Base-by-base conservation (phyloP, 148 eudicot species). In the Beta vulgaris region DNA sequence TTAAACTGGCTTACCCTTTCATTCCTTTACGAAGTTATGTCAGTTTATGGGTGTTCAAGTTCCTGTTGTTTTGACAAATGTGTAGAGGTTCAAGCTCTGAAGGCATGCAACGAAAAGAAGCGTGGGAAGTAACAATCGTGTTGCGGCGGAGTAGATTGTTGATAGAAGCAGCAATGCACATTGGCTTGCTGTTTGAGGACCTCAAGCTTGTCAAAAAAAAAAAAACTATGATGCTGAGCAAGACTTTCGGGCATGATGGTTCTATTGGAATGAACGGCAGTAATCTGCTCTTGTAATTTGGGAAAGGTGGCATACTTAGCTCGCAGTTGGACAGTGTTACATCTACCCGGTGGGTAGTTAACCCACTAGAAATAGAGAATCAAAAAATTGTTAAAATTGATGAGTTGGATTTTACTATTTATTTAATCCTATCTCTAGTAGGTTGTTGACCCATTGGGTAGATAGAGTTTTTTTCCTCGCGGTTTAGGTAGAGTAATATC, bases 11-110 rank as follows among this genome's bases (percentile, higher is more conserved):
- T 54, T 43, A 44, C 3, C 6, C 25, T 0, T 60, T 55, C 42
- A 25, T 40, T 32, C 11, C n/a, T n/a, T n/a, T n/a, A n/a, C n/a
- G 21, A 71, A 40, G 14, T 53, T 36, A 42, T 39, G 62, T 48
- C 55, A 19, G n/a, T 57, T 35, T 39, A 29, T 28, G 28, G 32
- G 46, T 69, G 11, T 37, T 59, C 31, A 13, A 28, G 34, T 73
- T 5, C 21, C 35, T 37, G 40, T 46, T 75, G 35, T 69, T 69
- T 59, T 44, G 34, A n/a, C 54, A 7, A 18, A 69, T 40, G 6
- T 71, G 63, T 74, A 81, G 83, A 81, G 73, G 83, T 81, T 71
- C 83, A 76, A 81, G 83, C 79, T 81, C 67, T 81, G 53, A 81
- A 76, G 64, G 73, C 77, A 15, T 81, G 83, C 77, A 76, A 37